These are phyloP conservation scores for Fusarium redolens DNA, from an alignment of 2,329 filamentous ascomycete species.

Conservation along the genomic window DNA sequence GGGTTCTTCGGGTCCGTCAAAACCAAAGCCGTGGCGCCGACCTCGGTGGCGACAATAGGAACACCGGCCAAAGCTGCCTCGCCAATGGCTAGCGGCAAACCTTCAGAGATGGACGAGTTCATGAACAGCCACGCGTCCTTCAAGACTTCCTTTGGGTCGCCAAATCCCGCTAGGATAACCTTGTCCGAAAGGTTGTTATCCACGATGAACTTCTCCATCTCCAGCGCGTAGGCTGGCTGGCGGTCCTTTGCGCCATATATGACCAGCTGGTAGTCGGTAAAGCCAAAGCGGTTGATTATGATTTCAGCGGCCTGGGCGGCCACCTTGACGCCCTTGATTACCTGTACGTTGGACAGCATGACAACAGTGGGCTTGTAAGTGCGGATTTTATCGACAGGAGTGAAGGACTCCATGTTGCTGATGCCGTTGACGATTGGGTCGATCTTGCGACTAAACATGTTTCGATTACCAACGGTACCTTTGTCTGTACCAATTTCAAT, in stretches of 20 bases:
- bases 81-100: constrained; percentile 33
- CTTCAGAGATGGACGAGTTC: constrained; percentile 38
- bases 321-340: constrained; percentile 37
- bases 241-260: constrained; percentile 36
- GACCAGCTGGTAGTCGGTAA: constrained; percentile 31
- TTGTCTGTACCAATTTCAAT: constrained; percentile 34
- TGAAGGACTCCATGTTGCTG: constrained; percentile 35
- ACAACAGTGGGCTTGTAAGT: constrained; percentile 33
- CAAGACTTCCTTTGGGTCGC: constrained; percentile 31
- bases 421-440: constrained; percentile 39
- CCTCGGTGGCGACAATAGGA: constrained; percentile 36
- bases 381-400: constrained; percentile 31
- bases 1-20: constrained; percentile 32
- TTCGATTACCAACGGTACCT: constrained; percentile 21
- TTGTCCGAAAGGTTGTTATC: constrained; percentile 20
- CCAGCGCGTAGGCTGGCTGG: constrained; percentile 30
- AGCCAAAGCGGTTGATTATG: constrained; percentile 33
- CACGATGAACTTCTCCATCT: constrained; percentile 37
- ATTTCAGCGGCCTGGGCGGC: constrained; percentile 36
- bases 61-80: constrained; percentile 34
- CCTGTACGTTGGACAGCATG: constrained; percentile 38
- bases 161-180: constrained; percentile 33
- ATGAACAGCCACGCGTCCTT: constrained; percentile 39
- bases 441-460: constrained; percentile 33
- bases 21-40: constrained; percentile 33